phyloP scores from a whole-genome alignment of 2,329 filamentous ascomycete species.

The Tolypocladium paradoxum region DNA sequence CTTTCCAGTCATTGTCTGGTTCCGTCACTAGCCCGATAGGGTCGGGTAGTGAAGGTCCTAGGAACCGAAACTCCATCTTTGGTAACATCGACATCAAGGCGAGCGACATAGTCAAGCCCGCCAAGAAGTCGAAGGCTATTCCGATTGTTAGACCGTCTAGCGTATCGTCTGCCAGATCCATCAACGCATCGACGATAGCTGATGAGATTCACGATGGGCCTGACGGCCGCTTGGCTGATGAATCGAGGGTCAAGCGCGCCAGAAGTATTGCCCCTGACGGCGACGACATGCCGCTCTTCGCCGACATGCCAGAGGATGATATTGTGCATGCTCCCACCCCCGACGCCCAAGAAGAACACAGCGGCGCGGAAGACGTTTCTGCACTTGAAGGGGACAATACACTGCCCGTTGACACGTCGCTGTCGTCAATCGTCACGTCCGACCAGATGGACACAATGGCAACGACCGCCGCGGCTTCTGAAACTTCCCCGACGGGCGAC shows the following conservation, averaged over 20 bases:
- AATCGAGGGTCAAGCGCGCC: slow-evolving; percentile 65
- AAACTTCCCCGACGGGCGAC: slow-evolving; percentile 38
- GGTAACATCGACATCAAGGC: slow-evolving; percentile 54
- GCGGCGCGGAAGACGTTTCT: slow-evolving; percentile 15
- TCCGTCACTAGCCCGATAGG: slow-evolving; percentile 34
- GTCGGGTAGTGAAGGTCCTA: slow-evolving; percentile 32
- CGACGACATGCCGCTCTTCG: slow-evolving; percentile 67
- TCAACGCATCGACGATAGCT: slow-evolving; percentile 8
- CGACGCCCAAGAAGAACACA: slow-evolving; percentile 11
- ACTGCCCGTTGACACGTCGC: slow-evolving; percentile 35
- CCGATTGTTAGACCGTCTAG: slow-evolving; percentile 64
- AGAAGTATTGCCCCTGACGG: slow-evolving; percentile 54
- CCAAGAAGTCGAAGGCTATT: slow-evolving; percentile 70
- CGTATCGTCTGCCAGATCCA: slow-evolving; percentile 26
- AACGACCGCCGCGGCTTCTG: slow-evolving; percentile 41
- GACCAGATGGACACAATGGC: slow-evolving; percentile 43
- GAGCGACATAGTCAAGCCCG: slow-evolving; percentile 52
- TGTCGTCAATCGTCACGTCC: slow-evolving; percentile 42
- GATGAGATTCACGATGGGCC: slow-evolving; percentile 20
- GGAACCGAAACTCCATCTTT: slow-evolving; percentile 49
- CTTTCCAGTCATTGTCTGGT: slow-evolving; percentile 36
- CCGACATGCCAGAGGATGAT: slow-evolving; percentile 34
- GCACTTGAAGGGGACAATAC: slow-evolving; percentile 30
- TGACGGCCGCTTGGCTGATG: slow-evolving; percentile 50
- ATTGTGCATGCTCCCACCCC: slow-evolving; percentile 6